Conservation (phyloP, 306 rosid genomes). For the Oemleria cerasiformis region DNA sequence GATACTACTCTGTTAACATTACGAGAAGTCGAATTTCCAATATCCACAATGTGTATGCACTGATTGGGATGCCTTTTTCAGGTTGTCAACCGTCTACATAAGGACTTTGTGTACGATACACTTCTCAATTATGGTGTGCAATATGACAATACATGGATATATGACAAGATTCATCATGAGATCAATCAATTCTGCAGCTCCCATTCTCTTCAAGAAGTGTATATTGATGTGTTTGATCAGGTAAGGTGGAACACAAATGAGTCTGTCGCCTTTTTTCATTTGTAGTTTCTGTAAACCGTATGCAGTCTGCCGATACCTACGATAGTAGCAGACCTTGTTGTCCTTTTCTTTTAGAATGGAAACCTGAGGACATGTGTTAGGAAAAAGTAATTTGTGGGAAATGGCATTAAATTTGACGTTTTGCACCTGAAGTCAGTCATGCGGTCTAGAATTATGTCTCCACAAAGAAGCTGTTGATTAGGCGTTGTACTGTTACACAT, state of each 20-base stretch:
- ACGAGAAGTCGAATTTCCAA: conserved; percentile 3
- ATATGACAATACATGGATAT: conserved; percentile 91
- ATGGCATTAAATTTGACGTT: neutral
- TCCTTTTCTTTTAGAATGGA: conserved; percentile 12
- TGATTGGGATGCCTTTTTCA: conserved; percentile 29
- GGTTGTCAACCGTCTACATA: conserved; percentile 85
- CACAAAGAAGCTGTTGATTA: neutral
- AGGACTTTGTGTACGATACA: conserved; percentile 73
- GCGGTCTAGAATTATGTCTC: neutral
- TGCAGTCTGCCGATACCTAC: neutral
- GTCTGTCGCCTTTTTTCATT: neutral
- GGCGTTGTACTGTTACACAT: neutral
- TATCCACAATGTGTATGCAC: conserved; percentile 9
- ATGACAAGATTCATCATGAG: conserved; percentile 94
- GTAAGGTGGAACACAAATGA: conserved; percentile 27
- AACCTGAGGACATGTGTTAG: conserved; percentile 2
- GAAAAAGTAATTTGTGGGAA: neutral
- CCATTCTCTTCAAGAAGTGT: conserved; percentile 80
- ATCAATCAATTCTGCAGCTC: conserved; percentile 93
- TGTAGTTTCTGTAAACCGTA: neutral
- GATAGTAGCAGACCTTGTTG: neutral
- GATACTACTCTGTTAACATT: neutral
- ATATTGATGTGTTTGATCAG: conserved; percentile 94
- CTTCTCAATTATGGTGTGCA: conserved; percentile 79
- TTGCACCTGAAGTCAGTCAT: neutral